Base-by-base conservation (phyloP, 257 asterid species). In the Nemophila menziesii region DNA sequence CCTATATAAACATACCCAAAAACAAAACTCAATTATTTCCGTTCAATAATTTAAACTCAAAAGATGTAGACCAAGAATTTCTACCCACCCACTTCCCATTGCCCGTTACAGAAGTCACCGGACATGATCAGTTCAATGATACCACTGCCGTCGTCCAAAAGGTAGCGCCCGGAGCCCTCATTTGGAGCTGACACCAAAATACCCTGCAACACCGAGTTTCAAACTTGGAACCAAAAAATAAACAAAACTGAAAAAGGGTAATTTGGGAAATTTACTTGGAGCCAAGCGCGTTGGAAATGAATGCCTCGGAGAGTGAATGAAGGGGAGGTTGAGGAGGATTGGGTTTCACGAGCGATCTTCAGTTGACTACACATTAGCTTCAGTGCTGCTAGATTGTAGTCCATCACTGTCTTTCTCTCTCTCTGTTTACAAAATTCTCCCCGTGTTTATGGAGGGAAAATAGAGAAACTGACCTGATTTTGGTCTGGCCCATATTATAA, bases 201-300 rank as follows among this genome's bases (percentile, higher is more conserved):
- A 38, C 95, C 95, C 93, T 87, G 71, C 52, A 55, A 22, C 34
- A 10, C 18, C 33, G 21, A 13, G 37, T 38, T 33, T 36, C 1
- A 11, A 43, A 47, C n/a, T n/a, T n/a, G 7, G 0, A 33, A 33
- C 2, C 38, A 5, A 18, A 16, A n/a, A 46, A n/a, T 1, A 5
- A 12, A 16, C 22, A 14, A 12, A n/a, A 6, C 1, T 1, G 8
- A 16, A 11, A n/a, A 19, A 9, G 33, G 16, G 18, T 27, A 22
- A 7, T n/a, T 21, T 18, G 16, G 44, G 51, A 43, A 27, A 16
- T 13, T 8, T n/a, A 80, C 97, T 90, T 89, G 98, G 33, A 89
- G 39, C 95, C 95, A 89, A 23, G 78, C 90, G 59, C 98, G 95
- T 58, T 89, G 98, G 74, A 84, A 89, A 56, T 80, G 94, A 64